Conservation (phyloP, 768 basidiomycete genomes). For the Amanita pallidorosea region DNA sequence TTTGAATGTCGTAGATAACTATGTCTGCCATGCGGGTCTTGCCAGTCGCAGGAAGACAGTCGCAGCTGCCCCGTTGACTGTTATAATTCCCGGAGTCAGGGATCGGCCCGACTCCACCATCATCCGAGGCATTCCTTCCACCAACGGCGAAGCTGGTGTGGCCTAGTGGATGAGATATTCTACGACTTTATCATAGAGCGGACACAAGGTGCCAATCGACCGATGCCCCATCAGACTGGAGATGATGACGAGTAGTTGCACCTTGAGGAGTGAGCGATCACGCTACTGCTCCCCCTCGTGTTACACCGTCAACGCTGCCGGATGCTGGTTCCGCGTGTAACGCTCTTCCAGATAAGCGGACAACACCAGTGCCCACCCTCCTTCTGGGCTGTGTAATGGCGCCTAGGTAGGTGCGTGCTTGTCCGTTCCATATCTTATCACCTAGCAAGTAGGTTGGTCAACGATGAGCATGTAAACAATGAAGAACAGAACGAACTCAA, state of each 20-base stretch:
- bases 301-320: neutral
- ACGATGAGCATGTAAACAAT: too few relatives aligned
- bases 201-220: neutral
- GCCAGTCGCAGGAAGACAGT: slow-evolving; percentile 1
- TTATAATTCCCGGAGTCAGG: neutral
- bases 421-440: too few relatives aligned
- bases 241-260: too few relatives aligned
- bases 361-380: neutral
- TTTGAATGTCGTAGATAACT: neutral
- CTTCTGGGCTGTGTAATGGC: neutral
- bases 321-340: slow-evolving; percentile 1
- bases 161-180: neutral
- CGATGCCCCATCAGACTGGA: too few relatives aligned
- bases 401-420: neutral
- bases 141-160: neutral
- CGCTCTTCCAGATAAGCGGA: slow-evolving; percentile 3
- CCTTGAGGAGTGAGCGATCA: too few relatives aligned
- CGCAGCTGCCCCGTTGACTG: neutral
- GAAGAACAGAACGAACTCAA: too few relatives aligned
- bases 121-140: neutral
- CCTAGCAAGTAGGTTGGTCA: too few relatives aligned
- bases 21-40: neutral
- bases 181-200: neutral
- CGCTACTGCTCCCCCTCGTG: slow-evolving; percentile 1
- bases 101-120: neutral